A percentile compares a stretch with the other conserved stretches of the same genome.
phyloP scores from a whole-genome alignment of 2,329 filamentous ascomycete genomes.

The Rugonectria rugulosa region DNA sequence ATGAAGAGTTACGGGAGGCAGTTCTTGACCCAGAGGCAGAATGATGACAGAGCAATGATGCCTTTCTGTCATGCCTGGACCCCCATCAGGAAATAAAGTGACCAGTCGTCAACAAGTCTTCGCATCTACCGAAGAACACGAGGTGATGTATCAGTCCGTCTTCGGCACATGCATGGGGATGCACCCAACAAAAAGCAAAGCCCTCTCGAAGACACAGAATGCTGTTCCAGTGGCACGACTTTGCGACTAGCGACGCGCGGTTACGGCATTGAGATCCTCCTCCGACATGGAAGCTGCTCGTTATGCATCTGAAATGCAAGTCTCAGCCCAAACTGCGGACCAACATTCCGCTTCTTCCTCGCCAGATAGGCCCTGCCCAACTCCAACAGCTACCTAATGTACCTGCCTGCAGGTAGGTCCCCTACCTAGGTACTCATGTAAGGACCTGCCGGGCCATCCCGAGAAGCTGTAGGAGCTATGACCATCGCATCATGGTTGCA shows the following conservation, averaged over 20 bases:
- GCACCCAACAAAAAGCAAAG: not conserved
- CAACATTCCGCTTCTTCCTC: conserved; percentile 10
- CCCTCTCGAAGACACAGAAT: not conserved
- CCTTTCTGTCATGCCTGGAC: conserved; percentile 2
- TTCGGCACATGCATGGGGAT: conserved; percentile 2
- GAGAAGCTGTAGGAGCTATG: conserved; percentile 35
- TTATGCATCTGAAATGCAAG: conserved; percentile 31
- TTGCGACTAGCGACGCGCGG: conserved; percentile 27
- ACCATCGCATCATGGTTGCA: conserved; percentile 30
- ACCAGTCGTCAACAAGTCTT: conserved; percentile 1
- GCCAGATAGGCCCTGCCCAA: not conserved
- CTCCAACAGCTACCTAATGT: too few species aligned
- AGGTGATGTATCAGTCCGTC: not conserved
- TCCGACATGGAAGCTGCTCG: conserved; percentile 12
- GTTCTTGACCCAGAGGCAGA: conserved; percentile 73
- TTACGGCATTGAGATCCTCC: conserved; percentile 20
- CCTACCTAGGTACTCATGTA: not conserved
- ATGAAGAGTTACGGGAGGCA: conserved; percentile 71
- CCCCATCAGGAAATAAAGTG: not conserved
- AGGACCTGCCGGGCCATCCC: not conserved
- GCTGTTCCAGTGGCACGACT: conserved; percentile 1
- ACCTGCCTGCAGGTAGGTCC: conserved; percentile 6
- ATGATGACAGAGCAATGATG: conserved; percentile 33
- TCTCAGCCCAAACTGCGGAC: conserved; percentile 25
- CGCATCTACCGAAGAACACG: conserved; percentile 2